A percentile compares a stretch with the other conserved stretches of the same genome.
phyloP scores from a whole-genome alignment of 139 green algal genomes.

The Axilococcus clingmanii region DNA sequence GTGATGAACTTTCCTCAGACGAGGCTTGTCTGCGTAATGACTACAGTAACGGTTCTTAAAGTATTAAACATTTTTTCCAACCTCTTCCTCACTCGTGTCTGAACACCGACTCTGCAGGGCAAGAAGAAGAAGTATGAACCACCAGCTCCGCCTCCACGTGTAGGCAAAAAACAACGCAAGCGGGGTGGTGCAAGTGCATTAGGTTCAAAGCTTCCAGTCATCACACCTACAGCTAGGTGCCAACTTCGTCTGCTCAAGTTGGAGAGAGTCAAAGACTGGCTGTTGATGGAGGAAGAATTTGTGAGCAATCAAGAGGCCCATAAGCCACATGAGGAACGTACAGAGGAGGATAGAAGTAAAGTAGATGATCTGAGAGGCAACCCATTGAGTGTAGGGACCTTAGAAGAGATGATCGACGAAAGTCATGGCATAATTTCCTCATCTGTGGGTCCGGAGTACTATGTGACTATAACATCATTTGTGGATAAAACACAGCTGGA shows the following conservation, averaged over 20 bases:
- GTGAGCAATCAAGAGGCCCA: slow-evolving; percentile 85
- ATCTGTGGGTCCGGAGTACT: slow-evolving; percentile 96
- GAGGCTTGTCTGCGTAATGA: too few species aligned
- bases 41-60: too few species aligned
- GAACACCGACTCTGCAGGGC: neutral
- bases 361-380: slow-evolving; percentile 93
- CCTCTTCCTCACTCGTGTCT: too few species aligned
- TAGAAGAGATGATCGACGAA: slow-evolving; percentile 99
- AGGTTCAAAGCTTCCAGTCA: slow-evolving; percentile 69
- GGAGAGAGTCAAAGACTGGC: slow-evolving; percentile 97
- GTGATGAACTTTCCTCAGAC: too few species aligned
- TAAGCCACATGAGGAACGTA: slow-evolving; percentile 86
- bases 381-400: slow-evolving; percentile 85
- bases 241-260: slow-evolving; percentile 96
- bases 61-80: too few species aligned
- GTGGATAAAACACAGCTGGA: slow-evolving; percentile 98
- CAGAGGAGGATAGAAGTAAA: slow-evolving; percentile 88
- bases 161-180: slow-evolving; percentile 87
- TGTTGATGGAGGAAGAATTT: slow-evolving; percentile 99
- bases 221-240: slow-evolving; percentile 90
- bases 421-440: slow-evolving; percentile 93
- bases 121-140: slow-evolving; percentile 97
- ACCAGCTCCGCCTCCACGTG: slow-evolving; percentile 79
- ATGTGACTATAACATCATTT: slow-evolving; percentile 95
- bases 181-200: slow-evolving; percentile 54